These are phyloP conservation scores for Herpotrichia juniperi DNA, from an alignment of 2,329 filamentous ascomycete genomes.

Conservation along the genomic window DNA sequence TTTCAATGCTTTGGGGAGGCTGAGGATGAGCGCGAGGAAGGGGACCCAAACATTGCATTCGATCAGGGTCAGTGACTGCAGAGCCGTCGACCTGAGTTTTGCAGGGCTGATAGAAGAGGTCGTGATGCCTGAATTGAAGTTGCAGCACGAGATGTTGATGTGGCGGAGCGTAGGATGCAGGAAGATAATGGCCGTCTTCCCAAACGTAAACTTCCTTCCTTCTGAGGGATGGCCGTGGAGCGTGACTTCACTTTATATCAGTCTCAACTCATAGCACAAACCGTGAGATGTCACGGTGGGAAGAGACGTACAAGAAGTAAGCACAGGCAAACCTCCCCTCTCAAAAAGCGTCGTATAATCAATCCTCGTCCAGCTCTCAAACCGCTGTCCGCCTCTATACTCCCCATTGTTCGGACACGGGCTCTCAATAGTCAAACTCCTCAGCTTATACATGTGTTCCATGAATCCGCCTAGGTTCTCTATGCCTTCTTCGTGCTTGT, in stretches of 20 bases:
- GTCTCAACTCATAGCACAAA: slow-evolving; percentile 1
- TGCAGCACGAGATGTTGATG: slow-evolving; percentile 41
- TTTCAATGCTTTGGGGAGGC: slow-evolving; percentile 38
- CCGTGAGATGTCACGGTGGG: too few relatives aligned
- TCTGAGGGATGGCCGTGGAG: slow-evolving; percentile 39
- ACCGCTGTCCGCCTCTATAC: slow-evolving; percentile 27
- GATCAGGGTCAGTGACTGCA: slow-evolving; percentile 40
- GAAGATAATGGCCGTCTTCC: slow-evolving; percentile 34
- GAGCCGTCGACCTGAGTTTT: slow-evolving; percentile 32
- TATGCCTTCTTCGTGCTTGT: slow-evolving; percentile 30
- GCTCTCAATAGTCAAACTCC: slow-evolving; percentile 38
- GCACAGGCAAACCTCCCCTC: slow-evolving; percentile 27
- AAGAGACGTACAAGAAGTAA: slow-evolving; percentile 36
- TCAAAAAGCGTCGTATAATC: slow-evolving; percentile 39
- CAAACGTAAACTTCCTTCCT: slow-evolving; percentile 33
- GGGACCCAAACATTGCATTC: slow-evolving; percentile 43
- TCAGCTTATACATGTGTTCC: slow-evolving; percentile 31
- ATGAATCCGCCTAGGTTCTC: slow-evolving; percentile 36
- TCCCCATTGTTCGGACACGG: slow-evolving; percentile 45
- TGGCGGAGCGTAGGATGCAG: slow-evolving; percentile 37
- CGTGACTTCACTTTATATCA: slow-evolving; percentile 32
- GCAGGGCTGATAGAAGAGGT: slow-evolving; percentile 17
- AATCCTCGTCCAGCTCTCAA: slow-evolving; percentile 36
- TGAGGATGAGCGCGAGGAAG: slow-evolving; percentile 34
- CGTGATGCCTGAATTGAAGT: slow-evolving; percentile 29